Conservation (phyloP, 2,329 filamentous ascomycete species). For the Sporothrix humicola region DNA sequence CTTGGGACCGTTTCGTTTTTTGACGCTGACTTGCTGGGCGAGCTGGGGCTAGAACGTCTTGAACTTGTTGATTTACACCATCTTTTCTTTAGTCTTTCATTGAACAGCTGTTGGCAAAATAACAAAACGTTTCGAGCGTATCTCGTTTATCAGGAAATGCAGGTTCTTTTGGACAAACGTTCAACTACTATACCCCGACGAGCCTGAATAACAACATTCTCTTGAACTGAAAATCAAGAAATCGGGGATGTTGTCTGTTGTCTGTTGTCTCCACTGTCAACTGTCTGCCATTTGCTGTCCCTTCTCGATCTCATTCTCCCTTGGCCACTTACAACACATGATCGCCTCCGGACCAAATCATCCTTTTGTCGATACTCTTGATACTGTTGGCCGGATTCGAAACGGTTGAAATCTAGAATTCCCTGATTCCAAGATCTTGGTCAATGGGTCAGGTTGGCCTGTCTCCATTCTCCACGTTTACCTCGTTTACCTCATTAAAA, state of each 20-base stretch:
- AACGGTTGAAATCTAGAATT: background rate
- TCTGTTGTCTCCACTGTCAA: constrained; percentile 1
- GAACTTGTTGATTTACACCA: background rate
- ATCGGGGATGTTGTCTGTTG: background rate
- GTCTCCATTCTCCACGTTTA: background rate
- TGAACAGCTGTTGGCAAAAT: background rate
- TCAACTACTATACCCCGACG: background rate
- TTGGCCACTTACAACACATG: constrained; percentile 2
- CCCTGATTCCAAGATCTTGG: constrained; percentile 7
- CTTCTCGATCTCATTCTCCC: constrained; percentile 4
- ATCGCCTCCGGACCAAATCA: constrained; percentile 17
- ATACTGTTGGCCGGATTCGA: background rate
- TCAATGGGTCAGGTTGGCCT: background rate
- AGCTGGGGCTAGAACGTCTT: background rate
- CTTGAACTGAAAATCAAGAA: background rate
- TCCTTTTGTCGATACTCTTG: background rate
- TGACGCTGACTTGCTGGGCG: constrained; percentile 7
- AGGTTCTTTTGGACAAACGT: background rate
- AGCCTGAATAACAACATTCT: background rate
- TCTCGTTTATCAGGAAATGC: background rate
- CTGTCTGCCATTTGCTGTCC: background rate
- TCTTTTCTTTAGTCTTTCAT: background rate
- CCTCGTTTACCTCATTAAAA: background rate
- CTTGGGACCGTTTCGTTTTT: background rate
- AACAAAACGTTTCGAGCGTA: background rate